phyloP scores from a whole-genome alignment of 2,329 filamentous ascomycete genomes.

The Saccharata proteae region DNA sequence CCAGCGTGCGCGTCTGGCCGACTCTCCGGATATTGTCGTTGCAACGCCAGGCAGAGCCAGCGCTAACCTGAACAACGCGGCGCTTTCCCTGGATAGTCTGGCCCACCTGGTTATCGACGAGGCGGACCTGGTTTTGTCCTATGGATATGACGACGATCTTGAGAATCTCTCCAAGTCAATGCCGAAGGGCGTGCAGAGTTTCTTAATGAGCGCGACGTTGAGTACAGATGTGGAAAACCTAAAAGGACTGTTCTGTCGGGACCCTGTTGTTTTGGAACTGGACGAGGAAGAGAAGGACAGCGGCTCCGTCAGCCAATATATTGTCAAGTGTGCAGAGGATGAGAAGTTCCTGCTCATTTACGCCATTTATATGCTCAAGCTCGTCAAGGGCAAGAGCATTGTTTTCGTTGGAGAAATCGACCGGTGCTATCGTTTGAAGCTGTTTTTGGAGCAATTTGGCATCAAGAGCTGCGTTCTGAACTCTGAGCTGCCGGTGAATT shows the following conservation, averaged over 20 bases:
- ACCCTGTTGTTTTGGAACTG: conserved; percentile 68
- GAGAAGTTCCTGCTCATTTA: conserved; percentile 92
- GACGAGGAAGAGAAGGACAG: conserved; percentile 70
- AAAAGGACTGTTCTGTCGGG: conserved; percentile 72
- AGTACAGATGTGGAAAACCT: conserved; percentile 77
- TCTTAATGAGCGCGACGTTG: conserved; percentile 88
- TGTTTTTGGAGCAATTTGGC: conserved; percentile 94
- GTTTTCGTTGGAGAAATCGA: conserved; percentile 81
- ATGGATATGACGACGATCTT: conserved; percentile 87
- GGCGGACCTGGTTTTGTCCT: conserved; percentile 84
- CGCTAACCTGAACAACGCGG: conserved; percentile 60
- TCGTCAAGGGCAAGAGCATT: conserved; percentile 86
- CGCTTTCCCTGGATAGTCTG: conserved; percentile 58
- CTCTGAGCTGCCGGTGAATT: conserved; percentile 87
- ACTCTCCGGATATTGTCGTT: conserved; percentile 78
- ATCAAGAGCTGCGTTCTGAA: conserved; percentile 90
- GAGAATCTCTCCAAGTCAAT: conserved; percentile 65
- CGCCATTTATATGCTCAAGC: conserved; percentile 86
- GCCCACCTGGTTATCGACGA: conserved; percentile 82
- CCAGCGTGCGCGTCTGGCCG: conserved; percentile 73
- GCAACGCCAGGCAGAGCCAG: conserved; percentile 80
- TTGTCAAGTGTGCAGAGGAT: conserved; percentile 88
- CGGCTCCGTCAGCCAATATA: conserved; percentile 71
- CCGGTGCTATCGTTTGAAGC: conserved; percentile 78
- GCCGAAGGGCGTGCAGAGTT: conserved; percentile 76